Base-by-base conservation (phyloP, 495 filamentous ascomycete species). In the Penicillium roqueforti region DNA sequence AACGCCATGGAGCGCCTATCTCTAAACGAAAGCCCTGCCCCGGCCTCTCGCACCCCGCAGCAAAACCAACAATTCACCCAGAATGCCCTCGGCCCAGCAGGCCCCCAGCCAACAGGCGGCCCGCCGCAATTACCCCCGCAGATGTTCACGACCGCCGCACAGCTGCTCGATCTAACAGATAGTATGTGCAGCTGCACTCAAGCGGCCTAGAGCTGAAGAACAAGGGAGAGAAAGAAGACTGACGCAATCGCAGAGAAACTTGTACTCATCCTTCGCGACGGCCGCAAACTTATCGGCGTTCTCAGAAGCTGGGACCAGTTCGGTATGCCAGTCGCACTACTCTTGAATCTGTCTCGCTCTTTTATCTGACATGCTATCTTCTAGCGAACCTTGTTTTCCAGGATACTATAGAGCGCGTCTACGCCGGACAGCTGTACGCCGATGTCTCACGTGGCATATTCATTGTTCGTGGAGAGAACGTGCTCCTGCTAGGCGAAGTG, bases 61-160 rank as follows among this genome's bases (percentile, higher is more conserved):
- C 56, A 62, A 32, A 67, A 69, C 26, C 66, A 63, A 41, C 58
- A 61, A 19, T 56, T 58, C 22, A 47, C 60, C 10, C 61, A 39
- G 36, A 63, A 62, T 60, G 48, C 49, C 22, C 56, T 67, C 22
- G 67, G 63, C 19, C 50, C 65, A 19, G 44, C 57, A 18, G 54
- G 59, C 16, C 56, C 65, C 46, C 53, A 60, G 54, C 56, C 58
- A 19, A 51, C 58, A 13, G 62, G 70, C 31, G 75, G 75, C 13
- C 76, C 74, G 18, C 76, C 77, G 25, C 78, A 81, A 62, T 68
- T 81, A 54, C 78, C 76, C 11, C 78, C 73, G 42, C 89, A 98
- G 76, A 97, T 97, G 91, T 98, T 98, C 76, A 96, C 95, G 14
- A 98, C 93, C 3, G 92, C 93, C 39, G 91, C 93, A 46, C 92